phyloP scores from a whole-genome alignment of 2,329 filamentous ascomycete species.

The Phialemoniopsis sp. region DNA sequence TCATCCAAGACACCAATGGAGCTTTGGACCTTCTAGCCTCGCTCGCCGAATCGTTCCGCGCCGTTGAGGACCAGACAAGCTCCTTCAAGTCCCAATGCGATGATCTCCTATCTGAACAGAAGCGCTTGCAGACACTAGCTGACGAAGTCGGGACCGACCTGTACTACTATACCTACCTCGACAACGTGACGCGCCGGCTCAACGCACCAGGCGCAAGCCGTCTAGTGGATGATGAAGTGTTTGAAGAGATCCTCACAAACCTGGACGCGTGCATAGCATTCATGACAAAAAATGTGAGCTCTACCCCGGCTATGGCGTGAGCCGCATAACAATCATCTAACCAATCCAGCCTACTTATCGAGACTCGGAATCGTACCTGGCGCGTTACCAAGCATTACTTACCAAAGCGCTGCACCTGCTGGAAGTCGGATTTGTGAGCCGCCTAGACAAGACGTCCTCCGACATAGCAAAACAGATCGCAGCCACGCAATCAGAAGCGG shows the following conservation, averaged over 20 bases:
- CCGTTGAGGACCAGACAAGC: constrained; percentile 87
- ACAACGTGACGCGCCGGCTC: constrained; percentile 81
- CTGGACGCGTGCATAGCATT: constrained; percentile 90
- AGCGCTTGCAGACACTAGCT: constrained; percentile 71
- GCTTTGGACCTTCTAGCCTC: constrained; percentile 73
- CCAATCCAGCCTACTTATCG: constrained; percentile 66
- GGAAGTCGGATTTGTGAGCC: constrained; percentile 51
- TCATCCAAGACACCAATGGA: constrained; percentile 72
- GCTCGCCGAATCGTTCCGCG: constrained; percentile 80
- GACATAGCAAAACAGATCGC: constrained; percentile 52
- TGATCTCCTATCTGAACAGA: constrained; percentile 77
- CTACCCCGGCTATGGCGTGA: neutral
- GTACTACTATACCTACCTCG: constrained; percentile 92
- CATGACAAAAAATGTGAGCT: constrained; percentile 77
- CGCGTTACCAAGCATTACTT: constrained; percentile 79
- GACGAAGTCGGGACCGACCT: constrained; percentile 84
- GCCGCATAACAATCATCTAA: neutral
- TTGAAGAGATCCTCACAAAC: constrained; percentile 82
- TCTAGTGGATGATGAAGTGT: constrained; percentile 78
- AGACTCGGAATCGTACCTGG: constrained; percentile 82
- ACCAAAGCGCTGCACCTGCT: constrained; percentile 60
- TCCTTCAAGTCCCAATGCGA: constrained; percentile 92
- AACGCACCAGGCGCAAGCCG: constrained; percentile 89
- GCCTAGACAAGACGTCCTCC: constrained; percentile 46
- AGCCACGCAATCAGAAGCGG: constrained; percentile 53